A percentile compares a stretch with the other conserved stretches of the same genome.
Conservation (phyloP, 805 yeast genomes). For the Candida tibetensis region DNA sequence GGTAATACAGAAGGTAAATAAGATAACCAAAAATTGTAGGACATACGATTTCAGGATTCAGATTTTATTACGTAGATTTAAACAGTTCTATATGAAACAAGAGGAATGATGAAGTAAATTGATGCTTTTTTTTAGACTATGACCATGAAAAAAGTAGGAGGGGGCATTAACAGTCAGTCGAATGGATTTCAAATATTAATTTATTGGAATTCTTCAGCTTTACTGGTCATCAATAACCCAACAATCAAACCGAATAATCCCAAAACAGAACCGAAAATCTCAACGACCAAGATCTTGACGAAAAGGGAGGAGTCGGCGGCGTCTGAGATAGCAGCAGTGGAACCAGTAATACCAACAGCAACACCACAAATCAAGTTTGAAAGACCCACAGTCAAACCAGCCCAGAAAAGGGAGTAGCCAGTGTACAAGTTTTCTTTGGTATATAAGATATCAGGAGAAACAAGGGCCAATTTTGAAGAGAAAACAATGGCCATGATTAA, state of each 20-base stretch:
- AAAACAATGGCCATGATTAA: slow-evolving; percentile 96
- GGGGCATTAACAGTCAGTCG: too few species aligned
- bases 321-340: slow-evolving; percentile 97
- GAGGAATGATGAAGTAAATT: slow-evolving; percentile 2
- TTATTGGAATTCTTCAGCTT: slow-evolving; percentile 83
- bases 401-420: slow-evolving; percentile 96
- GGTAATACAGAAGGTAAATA: not conserved
- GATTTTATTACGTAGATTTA: not conserved
- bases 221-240: slow-evolving; percentile 95
- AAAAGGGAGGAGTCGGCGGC: slow-evolving; percentile 95
- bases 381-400: slow-evolving; percentile 92
- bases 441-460: slow-evolving; percentile 58
- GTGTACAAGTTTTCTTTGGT: slow-evolving; percentile 89
- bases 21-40: not conserved
- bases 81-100: not conserved
- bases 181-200: too few species aligned
- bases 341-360: slow-evolving; percentile 95
- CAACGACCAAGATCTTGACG: slow-evolving; percentile 93
- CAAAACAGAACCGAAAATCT: slow-evolving; percentile 94
- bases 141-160: too few species aligned
- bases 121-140: not conserved
- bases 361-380: slow-evolving; percentile 94
- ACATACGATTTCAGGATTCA: not conserved
- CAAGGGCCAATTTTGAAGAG: slow-evolving; percentile 77
- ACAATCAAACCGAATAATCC: slow-evolving; percentile 96